Percentiles rank a stretch among this genome's conserved stretches.
phyloP scores from a whole-genome alignment of 2,329 filamentous ascomycete species.

The Chalara sp. region DNA sequence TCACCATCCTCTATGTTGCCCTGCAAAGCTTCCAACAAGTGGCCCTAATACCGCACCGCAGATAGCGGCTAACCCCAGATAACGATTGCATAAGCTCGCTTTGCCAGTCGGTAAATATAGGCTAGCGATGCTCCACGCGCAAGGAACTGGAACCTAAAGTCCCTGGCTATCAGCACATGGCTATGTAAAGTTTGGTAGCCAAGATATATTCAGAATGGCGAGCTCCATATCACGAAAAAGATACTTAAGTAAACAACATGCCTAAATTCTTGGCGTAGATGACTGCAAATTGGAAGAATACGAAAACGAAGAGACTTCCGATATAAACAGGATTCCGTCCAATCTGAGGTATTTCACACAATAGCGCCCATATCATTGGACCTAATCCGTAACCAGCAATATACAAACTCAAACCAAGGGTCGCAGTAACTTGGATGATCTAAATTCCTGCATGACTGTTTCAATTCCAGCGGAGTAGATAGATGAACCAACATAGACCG shows the following conservation, averaged over 20 bases:
- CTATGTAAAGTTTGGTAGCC: too few species aligned
- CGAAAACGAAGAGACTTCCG: conserved; percentile 59
- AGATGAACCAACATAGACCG: conserved; percentile 44
- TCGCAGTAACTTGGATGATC: conserved; percentile 42
- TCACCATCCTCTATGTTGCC: conserved; percentile 49
- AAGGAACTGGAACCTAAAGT: conserved; percentile 34
- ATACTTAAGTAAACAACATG: conserved; percentile 39
- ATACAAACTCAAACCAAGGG: conserved; percentile 53
- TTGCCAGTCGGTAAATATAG: conserved; percentile 42
- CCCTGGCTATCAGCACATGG: too few species aligned
- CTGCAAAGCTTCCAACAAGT: conserved; percentile 51
- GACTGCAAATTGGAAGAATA: conserved; percentile 43
- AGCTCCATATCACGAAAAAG: too few species aligned
- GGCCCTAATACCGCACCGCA: conserved; percentile 51
- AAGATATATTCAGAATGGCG: too few species aligned
- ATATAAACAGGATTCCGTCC: conserved; percentile 64
- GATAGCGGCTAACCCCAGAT: conserved; percentile 46
- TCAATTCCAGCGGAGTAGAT: conserved; percentile 40
- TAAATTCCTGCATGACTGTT: conserved; percentile 46
- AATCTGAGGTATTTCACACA: conserved; percentile 59
- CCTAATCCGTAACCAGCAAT: conserved; percentile 55
- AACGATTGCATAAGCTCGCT: conserved; percentile 51
- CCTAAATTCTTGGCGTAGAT: conserved; percentile 42
- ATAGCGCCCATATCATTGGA: conserved; percentile 57
- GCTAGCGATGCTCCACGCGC: conserved; percentile 44